Evolutionary conservation across 805 yeast species (phyloP).

Genomic region (Ogataea polymorpha): DNA sequence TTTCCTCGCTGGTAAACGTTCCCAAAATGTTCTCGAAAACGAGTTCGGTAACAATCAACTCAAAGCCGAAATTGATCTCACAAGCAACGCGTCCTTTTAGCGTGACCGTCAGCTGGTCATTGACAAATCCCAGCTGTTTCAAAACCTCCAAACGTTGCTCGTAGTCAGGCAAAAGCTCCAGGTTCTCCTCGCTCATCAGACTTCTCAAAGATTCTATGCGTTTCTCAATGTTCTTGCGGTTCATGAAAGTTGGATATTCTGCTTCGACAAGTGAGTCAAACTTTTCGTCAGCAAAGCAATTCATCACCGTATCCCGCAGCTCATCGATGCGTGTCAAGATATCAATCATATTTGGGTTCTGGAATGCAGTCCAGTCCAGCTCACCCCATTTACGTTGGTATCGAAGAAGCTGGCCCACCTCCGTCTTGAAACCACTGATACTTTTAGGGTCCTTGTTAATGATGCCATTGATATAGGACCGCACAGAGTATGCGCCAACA

Average conservation of each 20-base stretch:
- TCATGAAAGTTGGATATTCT: constrained; percentile 35
- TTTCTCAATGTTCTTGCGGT: constrained; percentile 42
- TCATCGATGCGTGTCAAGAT: constrained; percentile 37
- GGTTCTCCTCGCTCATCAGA: constrained; percentile 78
- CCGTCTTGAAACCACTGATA: constrained; percentile 35
- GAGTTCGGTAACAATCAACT: constrained; percentile 82
- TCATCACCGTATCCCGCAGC: constrained; percentile 21
- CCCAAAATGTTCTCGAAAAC: constrained; percentile 89
- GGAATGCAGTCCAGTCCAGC: constrained; percentile 36
- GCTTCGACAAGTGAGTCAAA: constrained; percentile 13
- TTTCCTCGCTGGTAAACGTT: constrained; percentile 92
- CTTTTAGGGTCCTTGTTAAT: constrained; percentile 37
- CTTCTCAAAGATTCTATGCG: constrained; percentile 56
- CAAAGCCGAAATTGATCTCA: constrained; percentile 90
- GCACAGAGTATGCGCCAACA: constrained; percentile 38
- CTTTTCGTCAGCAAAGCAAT: constrained; percentile 29
- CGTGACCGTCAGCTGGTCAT: constrained; percentile 66
- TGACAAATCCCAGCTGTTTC: constrained; percentile 76
- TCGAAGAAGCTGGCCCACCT: constrained; percentile 35
- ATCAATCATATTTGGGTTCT: constrained; percentile 36
- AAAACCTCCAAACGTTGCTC: constrained; percentile 83
- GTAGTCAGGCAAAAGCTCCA: constrained; percentile 89
- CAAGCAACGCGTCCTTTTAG: constrained; percentile 92
- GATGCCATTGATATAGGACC: constrained; percentile 33
- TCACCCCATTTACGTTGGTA: constrained; percentile 44